These are phyloP conservation scores for Fusarium sp. DNA, from an alignment of 2,329 filamentous ascomycete genomes.

Conservation along the genomic window DNA sequence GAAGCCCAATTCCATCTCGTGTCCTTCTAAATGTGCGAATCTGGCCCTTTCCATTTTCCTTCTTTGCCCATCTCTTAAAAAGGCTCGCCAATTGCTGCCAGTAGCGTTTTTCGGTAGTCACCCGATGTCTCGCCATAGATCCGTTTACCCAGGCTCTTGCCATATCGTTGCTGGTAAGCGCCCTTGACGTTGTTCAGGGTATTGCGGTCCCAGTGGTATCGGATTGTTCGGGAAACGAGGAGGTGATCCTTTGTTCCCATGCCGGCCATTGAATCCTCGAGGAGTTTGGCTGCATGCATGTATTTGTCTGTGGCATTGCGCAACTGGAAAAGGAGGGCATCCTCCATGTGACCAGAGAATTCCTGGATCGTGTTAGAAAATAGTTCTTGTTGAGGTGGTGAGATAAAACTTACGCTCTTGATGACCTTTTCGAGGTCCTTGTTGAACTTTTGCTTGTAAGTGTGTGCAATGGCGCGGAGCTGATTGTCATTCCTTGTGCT, in stretches of 20 bases:
- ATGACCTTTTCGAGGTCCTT: conserved; percentile 78
- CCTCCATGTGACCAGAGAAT: conserved; percentile 93
- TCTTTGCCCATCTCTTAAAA: conserved; percentile 13
- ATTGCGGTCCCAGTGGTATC: conserved; percentile 83
- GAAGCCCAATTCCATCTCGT: conserved; percentile 8
- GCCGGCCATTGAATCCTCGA: conserved; percentile 91
- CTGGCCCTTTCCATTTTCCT: neutral
- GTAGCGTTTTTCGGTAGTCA: conserved; percentile 81
- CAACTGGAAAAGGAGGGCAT: conserved; percentile 84
- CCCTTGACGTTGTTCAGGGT: conserved; percentile 81
- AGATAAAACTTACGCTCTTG: conserved; percentile 64
- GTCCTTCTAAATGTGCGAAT: neutral
- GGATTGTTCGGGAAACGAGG: conserved; percentile 80
- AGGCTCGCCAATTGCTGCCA: conserved; percentile 72
- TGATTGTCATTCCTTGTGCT: conserved; percentile 82
- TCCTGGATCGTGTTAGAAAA: conserved; percentile 57
- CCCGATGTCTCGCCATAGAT: conserved; percentile 88
- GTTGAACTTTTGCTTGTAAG: conserved; percentile 79
- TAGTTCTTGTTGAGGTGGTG: neutral
- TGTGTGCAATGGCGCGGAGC: conserved; percentile 81
- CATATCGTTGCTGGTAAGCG: conserved; percentile 79
- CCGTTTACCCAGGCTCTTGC: conserved; percentile 72
- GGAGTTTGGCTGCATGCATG: conserved; percentile 81
- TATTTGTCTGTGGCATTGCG: conserved; percentile 81
- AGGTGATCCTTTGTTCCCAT: conserved; percentile 87